Evolutionary conservation across 2,329 filamentous ascomycete species (phyloP).

Genomic region (Fusarium sp.): DNA sequence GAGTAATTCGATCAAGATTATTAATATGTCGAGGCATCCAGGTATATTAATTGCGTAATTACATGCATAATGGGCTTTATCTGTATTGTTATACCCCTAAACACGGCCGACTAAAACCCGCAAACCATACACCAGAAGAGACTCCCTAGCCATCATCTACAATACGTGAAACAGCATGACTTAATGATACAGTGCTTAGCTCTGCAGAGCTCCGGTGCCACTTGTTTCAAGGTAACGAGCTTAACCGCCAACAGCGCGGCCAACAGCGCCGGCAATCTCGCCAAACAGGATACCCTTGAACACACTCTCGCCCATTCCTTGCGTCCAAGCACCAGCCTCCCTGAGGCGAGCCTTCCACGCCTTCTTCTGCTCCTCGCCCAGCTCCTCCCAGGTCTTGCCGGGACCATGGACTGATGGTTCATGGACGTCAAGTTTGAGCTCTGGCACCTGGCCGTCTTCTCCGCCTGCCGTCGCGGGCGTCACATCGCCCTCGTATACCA

Average conservation of each 20-base stretch:
- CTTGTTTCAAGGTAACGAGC: no score
- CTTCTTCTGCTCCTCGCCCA: slow-evolving; percentile 68
- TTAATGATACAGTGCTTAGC: slow-evolving; percentile 20
- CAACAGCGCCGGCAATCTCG: slow-evolving; percentile 71
- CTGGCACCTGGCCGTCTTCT: slow-evolving; percentile 28
- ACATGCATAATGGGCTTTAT: slow-evolving; percentile 3
- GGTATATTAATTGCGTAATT: slow-evolving; percentile 12
- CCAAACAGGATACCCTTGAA: slow-evolving; percentile 82
- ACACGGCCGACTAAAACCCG: slow-evolving; percentile 2
- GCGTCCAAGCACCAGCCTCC: slow-evolving; percentile 80
- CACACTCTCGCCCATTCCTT: slow-evolving; percentile 78
- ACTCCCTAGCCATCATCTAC: slow-evolving; percentile 15
- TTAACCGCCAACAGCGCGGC: slow-evolving; percentile 58
- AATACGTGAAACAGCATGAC: slow-evolving; percentile 14
- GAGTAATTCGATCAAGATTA: no score
- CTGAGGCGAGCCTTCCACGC: slow-evolving; percentile 75
- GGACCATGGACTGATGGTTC: slow-evolving; percentile 58
- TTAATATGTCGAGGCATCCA: background rate
- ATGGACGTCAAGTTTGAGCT: slow-evolving; percentile 56
- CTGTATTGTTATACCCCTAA: background rate
- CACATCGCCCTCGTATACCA: slow-evolving; percentile 47
- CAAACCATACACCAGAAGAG: slow-evolving; percentile 5
- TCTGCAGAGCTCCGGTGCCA: background rate
- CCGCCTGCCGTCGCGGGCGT: slow-evolving; percentile 30
- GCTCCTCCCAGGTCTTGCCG: slow-evolving; percentile 75